Evolutionary conservation across 2,329 filamentous ascomycete species (phyloP).

Genomic region (Monosporascus sp.): DNA sequence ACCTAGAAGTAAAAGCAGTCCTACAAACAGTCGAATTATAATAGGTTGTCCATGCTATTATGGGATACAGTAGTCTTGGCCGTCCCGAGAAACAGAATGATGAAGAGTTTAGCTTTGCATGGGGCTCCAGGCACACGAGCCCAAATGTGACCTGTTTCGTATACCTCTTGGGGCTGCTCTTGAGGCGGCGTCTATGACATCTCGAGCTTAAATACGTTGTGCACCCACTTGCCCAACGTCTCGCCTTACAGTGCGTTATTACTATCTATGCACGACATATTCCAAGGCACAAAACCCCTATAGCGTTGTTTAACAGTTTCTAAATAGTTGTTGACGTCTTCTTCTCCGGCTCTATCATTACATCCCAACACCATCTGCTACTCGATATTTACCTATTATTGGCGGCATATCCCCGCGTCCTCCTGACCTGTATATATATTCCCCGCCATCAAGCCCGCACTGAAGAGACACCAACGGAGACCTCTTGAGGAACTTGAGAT

Average conservation of each 20-base stretch:
- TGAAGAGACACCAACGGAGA: background rate
- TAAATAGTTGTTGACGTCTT: background rate
- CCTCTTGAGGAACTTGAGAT: background rate
- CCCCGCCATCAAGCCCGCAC: background rate
- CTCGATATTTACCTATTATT: background rate
- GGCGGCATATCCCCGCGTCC: background rate
- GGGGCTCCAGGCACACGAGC: background rate
- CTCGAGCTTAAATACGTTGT: background rate
- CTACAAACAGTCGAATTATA: background rate
- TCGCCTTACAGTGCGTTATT: background rate
- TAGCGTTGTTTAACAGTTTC: background rate
- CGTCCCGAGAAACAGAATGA: background rate
- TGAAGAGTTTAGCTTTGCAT: background rate
- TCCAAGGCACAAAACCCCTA: background rate
- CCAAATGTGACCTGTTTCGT: background rate
- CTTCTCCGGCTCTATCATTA: background rate
- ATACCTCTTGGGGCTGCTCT: background rate
- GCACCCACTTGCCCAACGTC: conserved; percentile 1
- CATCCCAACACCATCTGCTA: background rate
- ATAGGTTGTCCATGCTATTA: background rate
- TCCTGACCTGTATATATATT: background rate
- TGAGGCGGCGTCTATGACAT: background rate
- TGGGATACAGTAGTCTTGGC: background rate
- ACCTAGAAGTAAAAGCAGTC: background rate
- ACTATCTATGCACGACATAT: background rate